Conservation (phyloP, 805 yeast species). For the Nakazawaea molendinolei region DNA sequence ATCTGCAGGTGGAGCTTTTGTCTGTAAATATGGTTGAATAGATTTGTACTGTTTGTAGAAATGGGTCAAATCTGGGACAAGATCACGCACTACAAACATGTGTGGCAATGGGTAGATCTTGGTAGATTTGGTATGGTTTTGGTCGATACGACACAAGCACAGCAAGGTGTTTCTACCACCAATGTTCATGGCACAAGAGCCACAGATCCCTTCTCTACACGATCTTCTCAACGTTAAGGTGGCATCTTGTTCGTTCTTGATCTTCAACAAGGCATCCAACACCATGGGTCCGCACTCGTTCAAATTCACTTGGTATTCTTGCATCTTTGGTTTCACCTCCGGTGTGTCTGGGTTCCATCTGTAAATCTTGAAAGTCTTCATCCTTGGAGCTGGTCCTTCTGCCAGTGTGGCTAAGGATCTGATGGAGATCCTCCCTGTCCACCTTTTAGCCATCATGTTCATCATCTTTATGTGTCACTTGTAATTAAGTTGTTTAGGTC, state of each 20-base stretch:
- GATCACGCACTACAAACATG: constrained; percentile 94
- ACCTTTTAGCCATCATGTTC: too few species aligned
- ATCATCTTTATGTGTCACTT: too few species aligned
- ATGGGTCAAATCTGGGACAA: constrained; percentile 96
- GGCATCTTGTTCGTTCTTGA: constrained; percentile 94
- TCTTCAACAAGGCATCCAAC: constrained; percentile 87
- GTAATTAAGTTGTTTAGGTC: not conserved
- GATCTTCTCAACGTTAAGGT: constrained; percentile 96
- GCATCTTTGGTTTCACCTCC: constrained; percentile 81
- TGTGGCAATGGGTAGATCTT: constrained; percentile 97
- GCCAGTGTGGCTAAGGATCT: constrained; percentile 35
- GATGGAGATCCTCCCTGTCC: too few species aligned
- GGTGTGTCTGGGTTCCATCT: constrained; percentile 99
- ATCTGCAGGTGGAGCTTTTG: constrained; percentile 71
- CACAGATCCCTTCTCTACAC: constrained; percentile 99
- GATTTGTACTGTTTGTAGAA: constrained; percentile 98
- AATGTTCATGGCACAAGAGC: constrained; percentile 99
- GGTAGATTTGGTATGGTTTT: constrained; percentile 61
- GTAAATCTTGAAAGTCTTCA: constrained; percentile 87
- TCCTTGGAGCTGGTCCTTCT: constrained; percentile 45
- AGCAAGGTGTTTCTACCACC: constrained; percentile 97
- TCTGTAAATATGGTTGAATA: constrained; percentile 93
- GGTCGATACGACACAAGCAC: constrained; percentile 90
- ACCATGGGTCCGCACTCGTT: constrained; percentile 97
- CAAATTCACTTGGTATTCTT: constrained; percentile 77